These are phyloP conservation scores for Fusarium sterilihyphosum DNA, from an alignment of 2,329 filamentous ascomycete genomes.

Conservation along the genomic window DNA sequence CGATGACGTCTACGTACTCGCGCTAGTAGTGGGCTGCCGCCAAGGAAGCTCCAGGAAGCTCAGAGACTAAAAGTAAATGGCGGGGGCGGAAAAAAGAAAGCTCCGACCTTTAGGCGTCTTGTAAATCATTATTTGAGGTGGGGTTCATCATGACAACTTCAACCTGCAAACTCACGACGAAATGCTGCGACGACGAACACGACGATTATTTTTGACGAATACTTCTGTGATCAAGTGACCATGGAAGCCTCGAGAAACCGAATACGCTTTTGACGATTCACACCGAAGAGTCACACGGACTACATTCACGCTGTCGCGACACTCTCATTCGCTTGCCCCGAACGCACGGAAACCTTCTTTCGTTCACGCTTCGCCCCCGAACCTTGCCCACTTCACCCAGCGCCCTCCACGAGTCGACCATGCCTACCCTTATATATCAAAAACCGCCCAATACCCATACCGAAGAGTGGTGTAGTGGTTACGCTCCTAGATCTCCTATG, in stretches of 20 bases:
- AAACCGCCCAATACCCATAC: background rate
- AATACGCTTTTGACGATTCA: background rate
- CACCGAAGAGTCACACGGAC: background rate
- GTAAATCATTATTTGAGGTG: background rate
- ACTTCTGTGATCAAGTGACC: background rate
- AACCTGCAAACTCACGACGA: background rate
- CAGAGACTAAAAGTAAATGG: background rate
- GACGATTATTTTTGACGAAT: background rate
- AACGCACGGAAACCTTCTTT: background rate
- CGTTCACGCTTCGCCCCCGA: background rate
- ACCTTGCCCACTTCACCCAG: background rate
- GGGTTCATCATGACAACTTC: slow-evolving; percentile 10
- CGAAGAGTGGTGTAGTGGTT: slow-evolving; percentile 7
- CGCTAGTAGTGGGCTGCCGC: slow-evolving; percentile 25
- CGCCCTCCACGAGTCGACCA: background rate
- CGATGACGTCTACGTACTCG: slow-evolving; percentile 41
- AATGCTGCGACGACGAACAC: background rate
- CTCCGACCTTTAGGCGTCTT: slow-evolving; percentile 6
- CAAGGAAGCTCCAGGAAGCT: slow-evolving; percentile 13
- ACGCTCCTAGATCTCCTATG: background rate
- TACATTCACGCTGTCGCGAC: background rate
- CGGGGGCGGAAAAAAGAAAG: slow-evolving; percentile 27
- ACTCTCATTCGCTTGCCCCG: background rate
- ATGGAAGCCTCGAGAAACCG: background rate
- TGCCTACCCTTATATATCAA: background rate